Conservation (phyloP, 805 yeast species). For the Naumovozyma baii region DNA sequence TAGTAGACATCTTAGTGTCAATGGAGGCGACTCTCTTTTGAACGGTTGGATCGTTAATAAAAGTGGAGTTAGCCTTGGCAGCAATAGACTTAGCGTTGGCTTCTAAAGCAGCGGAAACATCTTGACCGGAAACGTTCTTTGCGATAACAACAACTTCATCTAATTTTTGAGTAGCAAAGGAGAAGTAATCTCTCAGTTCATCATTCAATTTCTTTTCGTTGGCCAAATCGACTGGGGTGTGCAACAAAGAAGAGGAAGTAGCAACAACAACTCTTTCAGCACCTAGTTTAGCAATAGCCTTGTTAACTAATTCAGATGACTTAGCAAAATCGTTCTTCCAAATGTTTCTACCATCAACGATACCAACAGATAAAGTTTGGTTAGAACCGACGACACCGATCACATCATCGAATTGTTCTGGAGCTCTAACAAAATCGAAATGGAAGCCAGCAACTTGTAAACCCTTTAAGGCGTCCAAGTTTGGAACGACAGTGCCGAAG, state of each 20-base stretch:
- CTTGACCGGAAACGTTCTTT: conserved; percentile 74
- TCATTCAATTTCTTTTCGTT: conserved; percentile 86
- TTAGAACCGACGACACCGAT: conserved; percentile 51
- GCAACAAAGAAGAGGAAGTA: conserved; percentile 92
- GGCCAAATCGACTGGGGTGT: conserved; percentile 94
- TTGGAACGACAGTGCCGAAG: conserved; percentile 98
- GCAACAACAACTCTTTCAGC: conserved; percentile 79
- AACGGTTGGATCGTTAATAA: conserved; percentile 88
- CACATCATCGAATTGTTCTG: conserved; percentile 89
- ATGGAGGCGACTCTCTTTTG: conserved; percentile 75
- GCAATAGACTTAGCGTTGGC: conserved; percentile 81
- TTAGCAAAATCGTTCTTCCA: conserved; percentile 94
- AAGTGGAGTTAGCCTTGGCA: conserved; percentile 75
- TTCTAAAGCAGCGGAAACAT: conserved; percentile 65
- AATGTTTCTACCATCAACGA: conserved; percentile 97
- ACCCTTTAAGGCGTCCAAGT: conserved; percentile 77
- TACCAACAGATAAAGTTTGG: conserved; percentile 89
- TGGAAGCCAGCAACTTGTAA: conserved; percentile 94
- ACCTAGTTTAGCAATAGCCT: conserved; percentile 80
- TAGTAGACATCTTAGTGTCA: conserved; percentile 66
- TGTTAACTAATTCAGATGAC: conserved; percentile 72
- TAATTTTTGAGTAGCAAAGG: conserved; percentile 95
- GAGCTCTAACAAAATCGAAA: conserved; percentile 91
- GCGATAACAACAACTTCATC: conserved; percentile 85
- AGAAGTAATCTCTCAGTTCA: conserved; percentile 94